These are phyloP conservation scores for Komagataella pseudopastoris DNA, from an alignment of 805 yeast species.

Conservation along the genomic window DNA sequence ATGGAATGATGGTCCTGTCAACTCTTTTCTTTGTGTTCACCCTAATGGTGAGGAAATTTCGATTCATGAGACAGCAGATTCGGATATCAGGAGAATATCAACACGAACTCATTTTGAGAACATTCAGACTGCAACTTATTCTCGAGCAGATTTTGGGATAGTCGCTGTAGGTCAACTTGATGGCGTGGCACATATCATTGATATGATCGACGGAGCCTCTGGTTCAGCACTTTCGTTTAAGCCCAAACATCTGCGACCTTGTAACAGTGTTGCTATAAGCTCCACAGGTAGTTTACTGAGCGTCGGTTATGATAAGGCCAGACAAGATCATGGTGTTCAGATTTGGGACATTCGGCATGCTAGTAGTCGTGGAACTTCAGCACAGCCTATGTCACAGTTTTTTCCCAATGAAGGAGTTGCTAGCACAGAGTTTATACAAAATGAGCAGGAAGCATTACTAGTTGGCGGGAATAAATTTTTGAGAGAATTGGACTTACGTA, in stretches of 20 bases:
- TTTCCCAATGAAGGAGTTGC: constrained; percentile 65
- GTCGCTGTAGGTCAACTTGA: constrained; percentile 65
- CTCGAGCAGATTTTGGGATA: constrained; percentile 38
- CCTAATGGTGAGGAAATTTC: constrained; percentile 75
- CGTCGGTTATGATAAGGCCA: constrained; percentile 65
- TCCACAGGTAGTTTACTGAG: constrained; percentile 46
- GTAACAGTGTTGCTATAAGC: constrained; percentile 64
- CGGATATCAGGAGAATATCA: background rate
- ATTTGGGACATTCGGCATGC: constrained; percentile 69
- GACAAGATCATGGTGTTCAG: constrained; percentile 64
- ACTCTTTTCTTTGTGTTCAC: constrained; percentile 36
- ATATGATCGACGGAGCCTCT: constrained; percentile 25
- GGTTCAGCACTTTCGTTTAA: constrained; percentile 26
- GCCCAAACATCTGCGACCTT: constrained; percentile 59
- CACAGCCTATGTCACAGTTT: constrained; percentile 41
- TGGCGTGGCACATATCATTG: constrained; percentile 53
- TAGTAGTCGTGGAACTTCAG: constrained; percentile 27
- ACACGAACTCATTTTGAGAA: constrained; percentile 29
- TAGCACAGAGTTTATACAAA: constrained; percentile 54
- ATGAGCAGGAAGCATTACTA: constrained; percentile 37
- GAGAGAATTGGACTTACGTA: constrained; percentile 65
- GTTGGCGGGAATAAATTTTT: constrained; percentile 69
- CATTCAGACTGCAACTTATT: constrained; percentile 55
- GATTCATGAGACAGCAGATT: constrained; percentile 37
- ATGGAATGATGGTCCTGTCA: background rate